These are phyloP conservation scores for Camelina neglecta DNA, from an alignment of 345 rosid genomes.

Conservation along the genomic window DNA sequence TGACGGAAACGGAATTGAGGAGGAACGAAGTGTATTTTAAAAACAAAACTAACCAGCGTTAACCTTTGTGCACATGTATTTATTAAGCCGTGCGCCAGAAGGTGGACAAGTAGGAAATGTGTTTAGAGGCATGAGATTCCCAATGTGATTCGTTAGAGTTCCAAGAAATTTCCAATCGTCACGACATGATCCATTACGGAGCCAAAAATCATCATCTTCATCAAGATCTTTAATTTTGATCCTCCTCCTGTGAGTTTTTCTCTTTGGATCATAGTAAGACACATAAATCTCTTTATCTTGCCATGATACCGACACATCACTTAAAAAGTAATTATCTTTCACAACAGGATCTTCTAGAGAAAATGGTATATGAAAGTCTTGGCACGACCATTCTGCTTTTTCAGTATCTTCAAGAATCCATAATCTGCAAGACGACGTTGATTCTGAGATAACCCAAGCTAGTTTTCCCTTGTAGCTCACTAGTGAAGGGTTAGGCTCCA, in stretches of 20 bases:
- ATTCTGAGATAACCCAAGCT: conserved; percentile 2
- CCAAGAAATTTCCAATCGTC: neutral
- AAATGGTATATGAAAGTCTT: conserved; percentile 14
- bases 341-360: neutral
- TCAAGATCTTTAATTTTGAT: neutral
- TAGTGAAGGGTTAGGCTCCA: neutral
- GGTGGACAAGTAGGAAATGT: neutral
- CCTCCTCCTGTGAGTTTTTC: neutral
- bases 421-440: neutral
- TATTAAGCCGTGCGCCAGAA: neutral
- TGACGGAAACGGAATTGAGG: too few species aligned
- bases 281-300: conserved; percentile 4
- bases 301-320: conserved; percentile 10
- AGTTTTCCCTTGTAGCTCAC: conserved; percentile 25
- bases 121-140: conserved; percentile 6
- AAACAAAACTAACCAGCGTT: too few species aligned
- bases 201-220: conserved; percentile 19
- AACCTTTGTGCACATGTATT: too few species aligned
- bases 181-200: neutral
- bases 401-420: conserved; percentile 30
- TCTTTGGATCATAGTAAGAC: conserved; percentile 15
- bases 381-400: conserved; percentile 11
- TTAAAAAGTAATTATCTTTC: neutral
- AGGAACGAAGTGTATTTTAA: too few species aligned
- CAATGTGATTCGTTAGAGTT: conserved; percentile 17